phyloP scores from a whole-genome alignment of 2,329 filamentous ascomycete species.

The Teratosphaeria gauchensis region DNA sequence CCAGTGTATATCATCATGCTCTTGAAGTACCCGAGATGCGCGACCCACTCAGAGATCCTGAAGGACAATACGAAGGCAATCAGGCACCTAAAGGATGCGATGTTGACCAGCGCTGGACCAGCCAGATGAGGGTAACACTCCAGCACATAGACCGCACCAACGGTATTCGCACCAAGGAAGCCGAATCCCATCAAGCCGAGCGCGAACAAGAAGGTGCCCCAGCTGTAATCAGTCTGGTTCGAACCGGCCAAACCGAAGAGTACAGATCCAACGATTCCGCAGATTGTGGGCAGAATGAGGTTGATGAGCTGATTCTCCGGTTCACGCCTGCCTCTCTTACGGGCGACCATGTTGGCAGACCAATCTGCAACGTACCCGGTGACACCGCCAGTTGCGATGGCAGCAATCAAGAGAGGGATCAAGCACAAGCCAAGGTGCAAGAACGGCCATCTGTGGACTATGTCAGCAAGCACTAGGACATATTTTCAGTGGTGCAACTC shows the following conservation, averaged over 20 bases:
- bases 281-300: slow-evolving; percentile 17
- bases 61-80: slow-evolving; percentile 23
- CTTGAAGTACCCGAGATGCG: slow-evolving; percentile 18
- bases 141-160: slow-evolving; percentile 23
- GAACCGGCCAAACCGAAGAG: slow-evolving; percentile 20
- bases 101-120: slow-evolving; percentile 23
- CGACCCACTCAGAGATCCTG: slow-evolving; percentile 19
- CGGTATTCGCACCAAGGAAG: slow-evolving; percentile 22
- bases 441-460: slow-evolving; percentile 12
- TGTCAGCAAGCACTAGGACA: not conserved
- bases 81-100: slow-evolving; percentile 22
- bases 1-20: slow-evolving; percentile 22
- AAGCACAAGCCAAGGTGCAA: slow-evolving; percentile 16
- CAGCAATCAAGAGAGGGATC: slow-evolving; percentile 17
- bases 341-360: slow-evolving; percentile 18
- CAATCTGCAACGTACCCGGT: slow-evolving; percentile 19
- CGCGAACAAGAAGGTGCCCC: slow-evolving; percentile 18
- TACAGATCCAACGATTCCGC: slow-evolving; percentile 17
- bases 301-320: slow-evolving; percentile 23
- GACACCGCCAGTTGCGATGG: slow-evolving; percentile 14
- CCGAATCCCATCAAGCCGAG: slow-evolving; percentile 22
- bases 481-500: slow-evolving; percentile 1
- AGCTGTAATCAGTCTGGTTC: slow-evolving; percentile 14
- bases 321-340: slow-evolving; percentile 16
- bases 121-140: slow-evolving; percentile 25